These are phyloP conservation scores for Stephania yunnanensis DNA, from an alignment of 164 flowering plant species.

Conservation along the genomic window DNA sequence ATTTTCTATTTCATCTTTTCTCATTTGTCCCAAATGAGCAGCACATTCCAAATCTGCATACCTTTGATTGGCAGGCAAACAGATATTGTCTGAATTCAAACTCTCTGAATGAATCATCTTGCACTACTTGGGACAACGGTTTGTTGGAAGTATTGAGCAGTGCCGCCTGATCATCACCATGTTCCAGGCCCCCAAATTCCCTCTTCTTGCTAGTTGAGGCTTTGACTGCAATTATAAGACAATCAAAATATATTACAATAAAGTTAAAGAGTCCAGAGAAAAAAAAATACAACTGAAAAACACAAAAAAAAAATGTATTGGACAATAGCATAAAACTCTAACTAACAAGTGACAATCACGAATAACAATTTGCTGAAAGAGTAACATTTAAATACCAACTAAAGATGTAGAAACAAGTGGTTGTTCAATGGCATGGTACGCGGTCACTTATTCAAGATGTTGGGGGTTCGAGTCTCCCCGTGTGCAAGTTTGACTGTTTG, in stretches of 20 bases:
- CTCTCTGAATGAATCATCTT: conserved; percentile 94
- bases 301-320: background rate
- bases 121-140: conserved; percentile 71
- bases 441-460: too few species aligned
- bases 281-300: background rate
- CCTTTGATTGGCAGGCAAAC: conserved; percentile 95
- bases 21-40: background rate
- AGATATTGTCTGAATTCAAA: conserved; percentile 97
- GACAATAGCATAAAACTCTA: background rate
- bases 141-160: conserved; percentile 69
- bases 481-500: too few species aligned
- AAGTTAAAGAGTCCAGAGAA: background rate
- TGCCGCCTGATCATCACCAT: conserved; percentile 88
- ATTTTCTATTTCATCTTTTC: background rate
- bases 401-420: background rate
- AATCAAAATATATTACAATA: background rate
- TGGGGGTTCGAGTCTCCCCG: too few species aligned
- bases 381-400: background rate
- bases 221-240: conserved; percentile 47
- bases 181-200: conserved; percentile 82
- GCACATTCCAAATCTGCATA: conserved; percentile 21
- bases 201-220: conserved; percentile 45
- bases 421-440: too few species aligned
- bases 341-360: background rate
- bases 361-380: background rate